Evolutionary conservation across 441 rosid genomes (phyloP).

Genomic region (Pelargonium myrrhifolium): DNA sequence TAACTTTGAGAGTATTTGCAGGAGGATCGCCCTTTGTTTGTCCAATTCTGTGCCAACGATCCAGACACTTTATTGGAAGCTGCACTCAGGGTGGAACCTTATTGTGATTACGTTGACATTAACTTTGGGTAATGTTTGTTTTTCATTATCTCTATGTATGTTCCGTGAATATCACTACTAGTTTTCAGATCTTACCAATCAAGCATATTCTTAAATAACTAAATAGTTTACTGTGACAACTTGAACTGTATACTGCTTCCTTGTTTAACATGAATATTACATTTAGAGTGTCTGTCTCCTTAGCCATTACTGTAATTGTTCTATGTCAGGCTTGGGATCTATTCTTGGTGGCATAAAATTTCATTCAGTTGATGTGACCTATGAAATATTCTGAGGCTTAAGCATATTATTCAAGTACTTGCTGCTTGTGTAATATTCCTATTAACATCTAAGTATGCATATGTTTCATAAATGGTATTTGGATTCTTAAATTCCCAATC

Average conservation of each 20-base stretch:
- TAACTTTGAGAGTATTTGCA: conserved; percentile 27
- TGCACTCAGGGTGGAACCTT: conserved; percentile 64
- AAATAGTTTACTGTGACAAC: too few species aligned
- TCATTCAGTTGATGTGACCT: background rate
- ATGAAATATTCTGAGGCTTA: background rate
- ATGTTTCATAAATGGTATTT: background rate
- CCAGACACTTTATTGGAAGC: conserved; percentile 71
- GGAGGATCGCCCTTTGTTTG: conserved; percentile 94
- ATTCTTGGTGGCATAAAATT: background rate
- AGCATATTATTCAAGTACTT: background rate
- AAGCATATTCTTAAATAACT: too few species aligned
- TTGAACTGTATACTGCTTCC: too few species aligned
- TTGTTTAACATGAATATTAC: too few species aligned
- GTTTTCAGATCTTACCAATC: too few species aligned
- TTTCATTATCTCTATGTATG: background rate
- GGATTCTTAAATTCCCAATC: background rate
- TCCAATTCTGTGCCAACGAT: conserved; percentile 93
- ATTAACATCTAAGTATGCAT: background rate
- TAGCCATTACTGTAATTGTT: background rate
- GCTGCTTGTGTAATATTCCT: background rate
- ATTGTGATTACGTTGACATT: conserved; percentile 83
- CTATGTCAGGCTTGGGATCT: background rate
- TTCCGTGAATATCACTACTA: background rate
- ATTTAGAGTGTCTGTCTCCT: too few species aligned
- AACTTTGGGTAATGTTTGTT: conserved; percentile 60